A percentile compares a stretch with the other conserved stretches of the same genome.
phyloP scores from a whole-genome alignment of 2,329 filamentous ascomycete genomes.

The Arthrobotrys conoides region DNA sequence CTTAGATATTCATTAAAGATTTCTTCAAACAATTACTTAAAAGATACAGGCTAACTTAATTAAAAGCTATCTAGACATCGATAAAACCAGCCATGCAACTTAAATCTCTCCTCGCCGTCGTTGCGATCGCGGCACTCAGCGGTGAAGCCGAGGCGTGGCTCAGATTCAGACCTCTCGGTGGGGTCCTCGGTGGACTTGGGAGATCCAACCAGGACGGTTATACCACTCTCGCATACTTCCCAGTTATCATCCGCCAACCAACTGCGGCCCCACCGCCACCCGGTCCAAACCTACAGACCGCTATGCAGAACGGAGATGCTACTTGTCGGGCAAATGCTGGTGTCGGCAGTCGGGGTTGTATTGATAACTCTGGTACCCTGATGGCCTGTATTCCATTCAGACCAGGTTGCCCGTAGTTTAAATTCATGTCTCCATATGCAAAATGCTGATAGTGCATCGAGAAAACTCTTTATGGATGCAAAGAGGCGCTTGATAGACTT shows the following conservation, averaged over 20 bases:
- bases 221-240: slow-evolving; percentile 46
- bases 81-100: slow-evolving; percentile 21
- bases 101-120: slow-evolving; percentile 33
- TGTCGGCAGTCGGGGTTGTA: slow-evolving; percentile 22
- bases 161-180: slow-evolving; percentile 33
- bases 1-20: too few species aligned
- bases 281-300: slow-evolving; percentile 33
- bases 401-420: slow-evolving; percentile 37
- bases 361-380: slow-evolving; percentile 23
- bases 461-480: background rate
- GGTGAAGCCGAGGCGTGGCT: slow-evolving; percentile 37
- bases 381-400: slow-evolving; percentile 36
- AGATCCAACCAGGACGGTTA: slow-evolving; percentile 41
- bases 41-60: background rate
- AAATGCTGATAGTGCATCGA: background rate
- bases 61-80: background rate
- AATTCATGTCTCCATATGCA: too few species aligned
- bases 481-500: background rate
- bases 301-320: slow-evolving; percentile 20
- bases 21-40: too few species aligned
- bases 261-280: slow-evolving; percentile 15
- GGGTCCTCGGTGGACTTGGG: slow-evolving; percentile 25
- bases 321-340: slow-evolving; percentile 26
- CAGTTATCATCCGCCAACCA: slow-evolving; percentile 42
- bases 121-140: slow-evolving; percentile 26